Conservation (phyloP, 495 filamentous ascomycete genomes). For the Amphirosellinia nigrospora region DNA sequence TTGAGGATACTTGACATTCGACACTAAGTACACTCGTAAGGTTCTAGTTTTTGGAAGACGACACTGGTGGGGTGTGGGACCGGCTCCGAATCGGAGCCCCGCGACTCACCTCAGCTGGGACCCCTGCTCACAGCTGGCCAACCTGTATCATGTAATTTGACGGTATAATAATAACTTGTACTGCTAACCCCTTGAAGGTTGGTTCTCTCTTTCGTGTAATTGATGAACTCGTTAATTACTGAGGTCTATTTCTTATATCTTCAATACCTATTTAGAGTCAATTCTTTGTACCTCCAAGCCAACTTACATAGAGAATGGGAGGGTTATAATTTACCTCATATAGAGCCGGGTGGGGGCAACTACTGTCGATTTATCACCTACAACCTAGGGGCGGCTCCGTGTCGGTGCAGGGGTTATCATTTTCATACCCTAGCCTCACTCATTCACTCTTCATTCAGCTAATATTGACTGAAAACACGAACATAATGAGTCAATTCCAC, state of each 20-base stretch:
- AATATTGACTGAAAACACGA: background rate
- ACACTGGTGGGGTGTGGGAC: constrained; percentile 17
- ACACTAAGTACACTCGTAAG: background rate
- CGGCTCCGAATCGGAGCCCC: constrained; percentile 20
- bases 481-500: background rate
- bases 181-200: no score
- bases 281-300: no score
- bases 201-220: no score
- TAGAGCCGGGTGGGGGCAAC: background rate
- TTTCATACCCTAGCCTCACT: constrained; percentile 12
- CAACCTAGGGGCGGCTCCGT: background rate
- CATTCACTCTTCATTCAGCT: background rate
- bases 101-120: constrained; percentile 15
- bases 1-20: background rate
- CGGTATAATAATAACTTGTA: no score
- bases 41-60: constrained; percentile 11
- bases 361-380: constrained; percentile 1
- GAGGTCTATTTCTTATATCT: no score
- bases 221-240: background rate
- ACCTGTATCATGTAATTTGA: no score
- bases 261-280: no score
- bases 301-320: background rate
- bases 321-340: background rate
- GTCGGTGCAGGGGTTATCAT: background rate
- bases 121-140: background rate